A percentile compares a stretch with the other conserved stretches of the same genome.
Conservation (phyloP, 192 early-diverging fungal genomes). For the Backusella parvicylindrica region DNA sequence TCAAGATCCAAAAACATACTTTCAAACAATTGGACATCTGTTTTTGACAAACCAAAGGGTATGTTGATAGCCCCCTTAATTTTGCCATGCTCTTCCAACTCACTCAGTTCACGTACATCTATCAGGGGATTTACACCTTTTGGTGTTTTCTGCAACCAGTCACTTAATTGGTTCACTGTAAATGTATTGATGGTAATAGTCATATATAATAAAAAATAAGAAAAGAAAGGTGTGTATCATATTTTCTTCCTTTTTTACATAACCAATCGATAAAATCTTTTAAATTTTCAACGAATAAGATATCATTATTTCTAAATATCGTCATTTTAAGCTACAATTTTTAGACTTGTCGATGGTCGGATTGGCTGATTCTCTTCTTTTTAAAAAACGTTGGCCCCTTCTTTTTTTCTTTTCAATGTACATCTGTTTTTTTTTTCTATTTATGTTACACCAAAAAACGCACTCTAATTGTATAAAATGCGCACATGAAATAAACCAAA, state of each 20-base stretch:
- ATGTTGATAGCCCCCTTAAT: constrained; percentile 8
- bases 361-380: not conserved
- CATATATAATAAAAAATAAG: not conserved
- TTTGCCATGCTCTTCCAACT: constrained; percentile 4
- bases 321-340: not conserved
- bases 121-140: not conserved
- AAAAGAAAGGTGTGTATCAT: not conserved
- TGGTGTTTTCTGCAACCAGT: not conserved
- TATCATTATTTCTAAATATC: not conserved
- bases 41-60: constrained; percentile 2
- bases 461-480: not conserved
- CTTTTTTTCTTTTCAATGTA: not conserved
- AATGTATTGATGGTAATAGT: not conserved
- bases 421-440: not conserved
- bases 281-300: not conserved
- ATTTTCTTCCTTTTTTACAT: not conserved
- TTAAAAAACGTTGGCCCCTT: not conserved
- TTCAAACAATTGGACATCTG: not conserved
- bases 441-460: not conserved
- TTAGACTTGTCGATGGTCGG: not conserved
- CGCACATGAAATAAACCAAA: not conserved
- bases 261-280: not conserved
- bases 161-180: not conserved
- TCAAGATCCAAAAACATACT: not conserved
- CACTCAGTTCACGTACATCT: constrained; percentile 4